Evolutionary conservation across 164 flowering plant genomes (phyloP).

Genomic region (Annona cherimola): DNA sequence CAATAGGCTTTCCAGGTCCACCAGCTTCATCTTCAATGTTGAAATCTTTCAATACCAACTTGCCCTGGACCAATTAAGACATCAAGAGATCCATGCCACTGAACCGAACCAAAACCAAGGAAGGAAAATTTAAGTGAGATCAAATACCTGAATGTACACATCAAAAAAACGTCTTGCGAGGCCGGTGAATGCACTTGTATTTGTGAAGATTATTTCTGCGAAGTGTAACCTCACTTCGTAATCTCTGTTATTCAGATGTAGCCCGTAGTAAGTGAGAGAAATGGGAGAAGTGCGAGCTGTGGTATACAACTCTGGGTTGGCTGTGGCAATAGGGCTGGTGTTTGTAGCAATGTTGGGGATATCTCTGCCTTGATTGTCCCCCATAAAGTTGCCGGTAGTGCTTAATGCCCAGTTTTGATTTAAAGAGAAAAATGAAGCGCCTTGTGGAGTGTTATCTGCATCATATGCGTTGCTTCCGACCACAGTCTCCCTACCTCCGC

Average conservation of each 20-base stretch:
- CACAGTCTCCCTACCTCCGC: conserved; percentile 27
- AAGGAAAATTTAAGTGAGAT: background rate
- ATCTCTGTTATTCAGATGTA: conserved; percentile 46
- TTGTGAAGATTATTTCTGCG: conserved; percentile 53
- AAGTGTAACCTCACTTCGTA: conserved; percentile 58
- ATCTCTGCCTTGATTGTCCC: conserved; percentile 13
- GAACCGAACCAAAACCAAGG: too few species aligned
- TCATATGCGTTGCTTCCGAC: conserved; percentile 3
- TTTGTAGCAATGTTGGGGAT: conserved; percentile 19
- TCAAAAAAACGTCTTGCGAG: conserved; percentile 54
- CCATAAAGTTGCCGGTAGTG: conserved; percentile 61
- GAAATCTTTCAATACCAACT: conserved; percentile 46
- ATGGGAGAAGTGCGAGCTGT: conserved; percentile 48
- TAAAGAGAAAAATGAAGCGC: conserved; percentile 13
- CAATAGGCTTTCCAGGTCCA: conserved; percentile 28
- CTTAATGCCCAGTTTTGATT: conserved; percentile 49
- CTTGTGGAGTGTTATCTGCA: background rate
- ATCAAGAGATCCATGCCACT: background rate
- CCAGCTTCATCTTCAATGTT: conserved; percentile 47
- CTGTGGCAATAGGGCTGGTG: background rate
- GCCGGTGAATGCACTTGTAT: conserved; percentile 41
- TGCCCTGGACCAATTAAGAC: conserved; percentile 18
- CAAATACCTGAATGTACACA: conserved; percentile 56
- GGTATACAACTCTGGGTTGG: background rate
- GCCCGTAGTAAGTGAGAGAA: conserved; percentile 57